These are phyloP conservation scores for Thuja plicata DNA, from an alignment of 83 land plant species.

Conservation along the genomic window DNA sequence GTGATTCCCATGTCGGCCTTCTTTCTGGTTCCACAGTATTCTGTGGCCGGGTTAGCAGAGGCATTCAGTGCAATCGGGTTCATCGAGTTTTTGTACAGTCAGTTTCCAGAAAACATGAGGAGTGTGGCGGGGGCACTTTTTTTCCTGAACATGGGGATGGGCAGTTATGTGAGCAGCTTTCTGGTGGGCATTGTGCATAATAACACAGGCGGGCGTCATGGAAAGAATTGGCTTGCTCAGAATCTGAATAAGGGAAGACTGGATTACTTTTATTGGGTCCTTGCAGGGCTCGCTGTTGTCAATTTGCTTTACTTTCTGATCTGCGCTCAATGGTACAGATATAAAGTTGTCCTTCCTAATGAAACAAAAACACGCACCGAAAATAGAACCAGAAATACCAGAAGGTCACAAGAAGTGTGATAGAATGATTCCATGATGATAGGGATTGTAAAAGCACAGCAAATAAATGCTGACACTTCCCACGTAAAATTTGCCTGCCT, in stretches of 20 bases:
- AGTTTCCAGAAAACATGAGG: constrained; percentile 68
- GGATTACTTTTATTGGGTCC: constrained; percentile 47
- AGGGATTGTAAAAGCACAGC: too few species aligned
- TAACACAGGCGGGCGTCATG: constrained; percentile 19
- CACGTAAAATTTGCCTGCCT: too few species aligned
- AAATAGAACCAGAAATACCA: too few species aligned
- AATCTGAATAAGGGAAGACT: constrained; percentile 43
- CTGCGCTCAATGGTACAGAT: constrained; percentile 17
- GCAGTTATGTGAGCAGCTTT: constrained; percentile 54
- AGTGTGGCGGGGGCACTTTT: constrained; percentile 62
- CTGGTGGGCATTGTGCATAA: constrained; percentile 17
- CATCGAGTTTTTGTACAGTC: constrained; percentile 68
- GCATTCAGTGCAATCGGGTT: constrained; percentile 60
- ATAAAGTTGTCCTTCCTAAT: constrained; percentile 4
- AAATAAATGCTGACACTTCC: too few species aligned
- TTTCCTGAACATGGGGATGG: constrained; percentile 38
- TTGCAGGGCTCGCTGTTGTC: constrained; percentile 27
- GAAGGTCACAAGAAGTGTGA: too few species aligned
- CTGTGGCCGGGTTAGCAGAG: constrained; percentile 56
- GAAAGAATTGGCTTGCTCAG: constrained; percentile 40
- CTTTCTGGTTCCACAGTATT: constrained; percentile 65
- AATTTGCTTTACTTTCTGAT: constrained; percentile 39
- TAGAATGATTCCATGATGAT: too few species aligned
- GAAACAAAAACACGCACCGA: too few species aligned
- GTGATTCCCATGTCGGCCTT: constrained; percentile 24